Base-by-base conservation (phyloP, 768 basidiomycete genomes). In the Hericium alpestre region DNA sequence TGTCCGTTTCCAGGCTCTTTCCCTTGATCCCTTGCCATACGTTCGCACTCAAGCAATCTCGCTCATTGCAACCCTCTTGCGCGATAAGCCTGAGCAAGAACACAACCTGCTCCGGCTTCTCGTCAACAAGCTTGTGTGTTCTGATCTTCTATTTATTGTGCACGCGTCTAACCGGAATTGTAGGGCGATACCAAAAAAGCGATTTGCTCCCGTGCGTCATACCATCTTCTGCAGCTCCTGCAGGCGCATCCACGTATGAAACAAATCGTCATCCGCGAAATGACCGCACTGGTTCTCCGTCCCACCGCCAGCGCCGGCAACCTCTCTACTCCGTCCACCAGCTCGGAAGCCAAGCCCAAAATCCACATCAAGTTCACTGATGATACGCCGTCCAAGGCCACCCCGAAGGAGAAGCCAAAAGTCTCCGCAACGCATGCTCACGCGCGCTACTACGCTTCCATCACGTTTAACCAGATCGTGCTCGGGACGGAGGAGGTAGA, bases 161-260 rank as follows among this genome's bases (percentile, higher is more conserved):
- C 54, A 5, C 16, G 48, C 53, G 9, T 37, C 13, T 51, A 11
- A 8, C 32, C 32, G 32, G 9, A 32, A 32, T 41, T 8, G 1
- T 58, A 93, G 90, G 93, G 94, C 53, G 96, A 98, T 69, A 83
- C 82, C 7, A 90, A 96, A 61, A 87, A 87, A 66, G 75, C 87
- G 0, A 78, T 98, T 53, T 90, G 90, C 56, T 93, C 94, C 13
- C 84, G 91, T 58, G 86, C 90, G 0, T 97, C 94, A 0, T 84
- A 94, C 66, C 85, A 93, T 68, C 71, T 96, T 37, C 84, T 98
- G 23, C 88, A 93, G 63, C 75, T 96, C 13, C 79, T 98, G 0
- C 94, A 98, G 70, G 68, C 79, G 0, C 96, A 98, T 64, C 94
- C 96, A 0, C 81, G 82, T 2, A 98, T 99, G 95, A 97, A 96